phyloP scores from a whole-genome alignment of 345 rosid species.

The Carallia pectinifolia region DNA sequence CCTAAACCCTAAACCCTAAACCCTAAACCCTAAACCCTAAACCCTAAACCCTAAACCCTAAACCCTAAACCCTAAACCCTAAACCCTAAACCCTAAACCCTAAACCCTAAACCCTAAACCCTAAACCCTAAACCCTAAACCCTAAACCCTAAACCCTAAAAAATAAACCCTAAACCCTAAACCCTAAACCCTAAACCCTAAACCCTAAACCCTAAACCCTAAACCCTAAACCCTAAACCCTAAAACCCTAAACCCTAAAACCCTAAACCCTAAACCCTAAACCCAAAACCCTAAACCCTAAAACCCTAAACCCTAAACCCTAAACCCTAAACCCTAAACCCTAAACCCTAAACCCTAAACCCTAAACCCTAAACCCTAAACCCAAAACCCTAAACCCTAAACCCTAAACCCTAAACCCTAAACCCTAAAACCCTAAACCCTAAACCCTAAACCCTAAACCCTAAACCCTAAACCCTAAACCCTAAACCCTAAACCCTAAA shows the following conservation, averaged over 20 bases:
- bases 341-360: slow-evolving; percentile 11
- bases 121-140: slow-evolving; percentile 17
- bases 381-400: slow-evolving; percentile 14
- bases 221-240: slow-evolving; percentile 16
- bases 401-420: slow-evolving; percentile 13
- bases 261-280: slow-evolving; percentile 19
- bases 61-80: too few species aligned
- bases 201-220: slow-evolving; percentile 9
- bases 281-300: slow-evolving; percentile 14
- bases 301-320: background rate
- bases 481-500: slow-evolving; percentile 13
- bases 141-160: slow-evolving; percentile 10
- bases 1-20: too few species aligned
- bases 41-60: too few species aligned
- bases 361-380: slow-evolving; percentile 8
- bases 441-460: slow-evolving; percentile 5
- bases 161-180: slow-evolving; percentile 19
- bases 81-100: too few species aligned
- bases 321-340: slow-evolving; percentile 16
- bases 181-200: slow-evolving; percentile 11
- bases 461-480: slow-evolving; percentile 14
- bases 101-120: slow-evolving; percentile 16
- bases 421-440: background rate
- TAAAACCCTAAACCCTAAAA: slow-evolving; percentile 10
- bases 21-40: too few species aligned